These are phyloP conservation scores for Xylariaceae sp. DNA, from an alignment of 2,329 filamentous ascomycete genomes.

Conservation along the genomic window DNA sequence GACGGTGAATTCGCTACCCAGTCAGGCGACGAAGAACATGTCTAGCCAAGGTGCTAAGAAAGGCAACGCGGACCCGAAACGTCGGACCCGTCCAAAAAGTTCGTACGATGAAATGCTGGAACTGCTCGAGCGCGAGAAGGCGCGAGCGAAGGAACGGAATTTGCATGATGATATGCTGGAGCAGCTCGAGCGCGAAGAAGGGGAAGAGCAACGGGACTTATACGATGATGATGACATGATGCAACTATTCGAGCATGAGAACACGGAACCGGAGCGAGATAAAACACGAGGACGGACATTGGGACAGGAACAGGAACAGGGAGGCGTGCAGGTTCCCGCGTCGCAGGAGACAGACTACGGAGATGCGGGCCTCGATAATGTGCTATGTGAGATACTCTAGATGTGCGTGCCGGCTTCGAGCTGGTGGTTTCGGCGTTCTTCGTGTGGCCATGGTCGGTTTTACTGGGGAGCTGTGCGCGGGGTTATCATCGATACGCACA, in stretches of 20 bases:
- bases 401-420: no score
- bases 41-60: conserved; percentile 6
- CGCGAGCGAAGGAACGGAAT: not conserved
- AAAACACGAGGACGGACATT: not conserved
- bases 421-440: no score
- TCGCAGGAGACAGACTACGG: conserved; percentile 38
- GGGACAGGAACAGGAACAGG: conserved; percentile 1
- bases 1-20: conserved; percentile 18
- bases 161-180: not conserved
- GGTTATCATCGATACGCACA: no score
- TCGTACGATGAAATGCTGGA: conserved; percentile 29
- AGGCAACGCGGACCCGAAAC: conserved; percentile 3
- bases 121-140: conserved; percentile 9
- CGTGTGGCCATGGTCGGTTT: no score
- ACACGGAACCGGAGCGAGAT: not conserved
- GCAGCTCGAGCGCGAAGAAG: not conserved
- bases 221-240: not conserved
- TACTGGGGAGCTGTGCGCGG: no score
- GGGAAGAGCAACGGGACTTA: not conserved
- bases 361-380: conserved; percentile 27
- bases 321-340: conserved; percentile 12
- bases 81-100: conserved; percentile 15
- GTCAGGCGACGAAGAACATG: not conserved
- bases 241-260: conserved; percentile 8
- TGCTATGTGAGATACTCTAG: conserved; percentile 20